These are phyloP conservation scores for Exophiala sp. DNA, from an alignment of 2,329 filamentous ascomycete genomes.

Conservation along the genomic window DNA sequence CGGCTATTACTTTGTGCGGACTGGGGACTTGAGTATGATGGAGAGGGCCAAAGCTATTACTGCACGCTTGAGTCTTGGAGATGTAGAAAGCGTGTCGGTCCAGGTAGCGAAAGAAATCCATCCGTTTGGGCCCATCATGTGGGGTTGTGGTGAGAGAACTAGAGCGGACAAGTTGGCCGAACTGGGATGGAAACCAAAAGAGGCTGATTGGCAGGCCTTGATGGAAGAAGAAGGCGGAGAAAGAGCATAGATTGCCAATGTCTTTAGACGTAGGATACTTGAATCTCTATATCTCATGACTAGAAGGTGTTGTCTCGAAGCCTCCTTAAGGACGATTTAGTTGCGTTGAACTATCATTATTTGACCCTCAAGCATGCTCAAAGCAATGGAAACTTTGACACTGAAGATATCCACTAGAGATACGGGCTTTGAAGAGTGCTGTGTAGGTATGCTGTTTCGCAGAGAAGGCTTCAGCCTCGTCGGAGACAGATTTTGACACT, in stretches of 20 bases:
- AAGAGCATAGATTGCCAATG: not conserved
- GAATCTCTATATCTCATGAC: too few relatives aligned
- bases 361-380: too few relatives aligned
- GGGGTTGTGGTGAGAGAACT: not conserved
- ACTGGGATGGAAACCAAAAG: not conserved
- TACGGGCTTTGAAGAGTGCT: too few relatives aligned
- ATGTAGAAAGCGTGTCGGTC: not conserved
- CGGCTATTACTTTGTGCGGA: slow-evolving; percentile 1
- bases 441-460: too few relatives aligned
- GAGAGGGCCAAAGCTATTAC: not conserved
- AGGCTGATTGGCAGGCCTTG: not conserved
- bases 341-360: too few relatives aligned
- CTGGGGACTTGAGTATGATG: not conserved
- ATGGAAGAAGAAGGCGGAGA: slow-evolving; percentile 1
- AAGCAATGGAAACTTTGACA: too few relatives aligned
- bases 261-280: too few relatives aligned
- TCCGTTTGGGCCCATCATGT: not conserved
- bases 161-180: not conserved
- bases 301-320: too few relatives aligned
- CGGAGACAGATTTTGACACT: too few relatives aligned
- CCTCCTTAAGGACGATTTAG: too few relatives aligned
- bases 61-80: not conserved
- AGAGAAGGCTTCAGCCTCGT: too few relatives aligned
- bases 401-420: too few relatives aligned
- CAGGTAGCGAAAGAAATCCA: not conserved